phyloP scores from a whole-genome alignment of 2,329 filamentous ascomycete species.

The Cercospora beticola region DNA sequence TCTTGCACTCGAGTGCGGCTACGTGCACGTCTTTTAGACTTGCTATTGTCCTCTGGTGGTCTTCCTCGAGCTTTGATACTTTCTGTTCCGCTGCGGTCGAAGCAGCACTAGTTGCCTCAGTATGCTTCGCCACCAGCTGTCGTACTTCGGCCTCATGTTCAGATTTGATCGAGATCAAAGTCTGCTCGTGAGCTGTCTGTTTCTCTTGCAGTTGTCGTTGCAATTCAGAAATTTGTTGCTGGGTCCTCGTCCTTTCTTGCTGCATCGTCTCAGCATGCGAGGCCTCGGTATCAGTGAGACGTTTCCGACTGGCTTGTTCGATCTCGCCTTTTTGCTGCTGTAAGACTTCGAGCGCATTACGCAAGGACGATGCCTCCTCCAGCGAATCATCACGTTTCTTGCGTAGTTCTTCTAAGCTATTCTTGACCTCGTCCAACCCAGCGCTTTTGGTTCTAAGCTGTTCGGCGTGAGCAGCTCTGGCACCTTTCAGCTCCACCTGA shows the following conservation, averaged over 20 bases:
- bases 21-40: conserved; percentile 22
- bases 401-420: not conserved
- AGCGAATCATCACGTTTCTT: not conserved
- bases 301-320: not conserved
- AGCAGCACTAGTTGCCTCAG: not conserved
- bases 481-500: conserved; percentile 5
- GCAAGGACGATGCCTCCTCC: not conserved
- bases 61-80: not conserved
- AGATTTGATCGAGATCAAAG: not conserved
- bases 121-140: not conserved
- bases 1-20: conserved; percentile 8
- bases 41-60: conserved; percentile 12
- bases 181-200: conserved; percentile 9
- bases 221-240: not conserved
- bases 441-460: not conserved
- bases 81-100: not conserved
- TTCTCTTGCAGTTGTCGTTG: conserved; percentile 11
- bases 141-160: conserved; percentile 13
- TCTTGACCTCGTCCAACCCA: conserved; percentile 16
- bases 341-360: not conserved
- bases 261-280: not conserved
- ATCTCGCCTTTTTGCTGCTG: not conserved
- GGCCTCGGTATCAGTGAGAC: not conserved
- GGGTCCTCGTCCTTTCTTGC: not conserved
- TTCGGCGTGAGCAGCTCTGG: not conserved